Evolutionary conservation across 2,329 filamentous ascomycete species (phyloP).

Genomic region (Aspergillus transmontanensis): DNA sequence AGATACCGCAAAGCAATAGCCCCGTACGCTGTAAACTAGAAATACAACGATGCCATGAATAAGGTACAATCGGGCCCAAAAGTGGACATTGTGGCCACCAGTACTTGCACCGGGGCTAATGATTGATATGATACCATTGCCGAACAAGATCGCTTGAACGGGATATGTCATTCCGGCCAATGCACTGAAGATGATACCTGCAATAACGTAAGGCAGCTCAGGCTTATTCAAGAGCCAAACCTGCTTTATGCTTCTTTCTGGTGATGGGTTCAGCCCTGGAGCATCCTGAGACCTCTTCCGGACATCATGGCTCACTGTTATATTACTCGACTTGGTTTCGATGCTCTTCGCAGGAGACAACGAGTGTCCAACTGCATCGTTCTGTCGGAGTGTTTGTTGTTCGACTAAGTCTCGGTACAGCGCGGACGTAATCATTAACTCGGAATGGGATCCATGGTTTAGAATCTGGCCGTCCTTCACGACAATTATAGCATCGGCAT

Average conservation of each 20-base stretch:
- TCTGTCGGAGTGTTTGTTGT: not conserved
- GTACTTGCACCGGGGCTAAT: not conserved
- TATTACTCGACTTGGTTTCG: not conserved
- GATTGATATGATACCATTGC: not conserved
- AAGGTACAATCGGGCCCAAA: not conserved
- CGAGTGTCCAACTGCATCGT: not conserved
- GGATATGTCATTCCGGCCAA: not conserved
- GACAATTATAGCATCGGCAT: not conserved
- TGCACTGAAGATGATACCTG: not conserved
- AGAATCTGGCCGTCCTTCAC: not conserved
- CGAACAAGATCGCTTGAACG: not conserved
- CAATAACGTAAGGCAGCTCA: not conserved
- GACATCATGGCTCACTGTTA: not conserved
- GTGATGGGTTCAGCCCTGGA: not conserved
- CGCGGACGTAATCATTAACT: not conserved
- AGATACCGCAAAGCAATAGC: not conserved
- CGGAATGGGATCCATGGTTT: not conserved
- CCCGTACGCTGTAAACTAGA: not conserved
- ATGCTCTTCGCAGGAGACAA: not conserved
- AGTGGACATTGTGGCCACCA: not conserved
- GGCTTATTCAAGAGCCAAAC: not conserved
- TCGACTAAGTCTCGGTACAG: not conserved
- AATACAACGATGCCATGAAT: not conserved
- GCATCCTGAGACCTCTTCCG: not conserved
- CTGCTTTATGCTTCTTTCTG: not conserved